phyloP scores from a whole-genome alignment of 768 basidiomycete species.

The Lactarius psammicola region DNA sequence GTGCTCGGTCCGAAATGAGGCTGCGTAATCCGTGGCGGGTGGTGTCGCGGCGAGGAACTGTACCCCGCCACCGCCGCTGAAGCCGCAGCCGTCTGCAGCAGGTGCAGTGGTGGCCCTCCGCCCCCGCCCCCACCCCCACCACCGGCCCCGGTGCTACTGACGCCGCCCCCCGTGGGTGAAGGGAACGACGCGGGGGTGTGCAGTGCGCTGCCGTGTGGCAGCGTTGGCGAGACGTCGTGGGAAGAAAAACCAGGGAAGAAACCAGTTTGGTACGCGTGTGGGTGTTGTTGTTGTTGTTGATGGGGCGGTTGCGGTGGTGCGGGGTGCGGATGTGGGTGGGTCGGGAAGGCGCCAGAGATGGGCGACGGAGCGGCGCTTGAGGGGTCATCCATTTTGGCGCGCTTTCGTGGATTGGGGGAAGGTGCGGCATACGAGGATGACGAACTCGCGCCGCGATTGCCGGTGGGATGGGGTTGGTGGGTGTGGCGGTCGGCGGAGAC shows the following conservation, averaged over 20 bases:
- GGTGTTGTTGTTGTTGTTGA: background rate
- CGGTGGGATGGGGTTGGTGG: constrained; percentile 23
- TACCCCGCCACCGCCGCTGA: background rate
- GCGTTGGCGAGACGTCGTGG: constrained; percentile 8
- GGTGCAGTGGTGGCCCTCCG: constrained; percentile 8
- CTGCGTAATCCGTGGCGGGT: constrained; percentile 25
- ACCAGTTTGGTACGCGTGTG: constrained; percentile 4
- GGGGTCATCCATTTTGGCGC: constrained; percentile 15
- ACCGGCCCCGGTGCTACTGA: background rate
- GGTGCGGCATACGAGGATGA: constrained; percentile 11
- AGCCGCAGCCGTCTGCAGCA: background rate
- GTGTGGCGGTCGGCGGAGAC: constrained; percentile 35
- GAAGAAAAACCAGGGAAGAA: constrained; percentile 11
- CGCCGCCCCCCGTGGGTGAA: constrained; percentile 9
- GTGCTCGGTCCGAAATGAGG: constrained; percentile 12
- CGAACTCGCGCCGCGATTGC: constrained; percentile 25
- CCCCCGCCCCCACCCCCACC: background rate
- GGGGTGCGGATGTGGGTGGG: constrained; percentile 11
- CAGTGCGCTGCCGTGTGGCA: background rate
- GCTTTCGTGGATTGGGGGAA: constrained; percentile 24
- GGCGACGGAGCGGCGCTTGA: constrained; percentile 10
- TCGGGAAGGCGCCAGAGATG: constrained; percentile 10
- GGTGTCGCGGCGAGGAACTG: constrained; percentile 9
- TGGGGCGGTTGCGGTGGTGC: background rate
- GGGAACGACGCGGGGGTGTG: constrained; percentile 17